Base-by-base conservation (phyloP, 106 monocot genomes). In the Dactylorhiza incarnata region DNA sequence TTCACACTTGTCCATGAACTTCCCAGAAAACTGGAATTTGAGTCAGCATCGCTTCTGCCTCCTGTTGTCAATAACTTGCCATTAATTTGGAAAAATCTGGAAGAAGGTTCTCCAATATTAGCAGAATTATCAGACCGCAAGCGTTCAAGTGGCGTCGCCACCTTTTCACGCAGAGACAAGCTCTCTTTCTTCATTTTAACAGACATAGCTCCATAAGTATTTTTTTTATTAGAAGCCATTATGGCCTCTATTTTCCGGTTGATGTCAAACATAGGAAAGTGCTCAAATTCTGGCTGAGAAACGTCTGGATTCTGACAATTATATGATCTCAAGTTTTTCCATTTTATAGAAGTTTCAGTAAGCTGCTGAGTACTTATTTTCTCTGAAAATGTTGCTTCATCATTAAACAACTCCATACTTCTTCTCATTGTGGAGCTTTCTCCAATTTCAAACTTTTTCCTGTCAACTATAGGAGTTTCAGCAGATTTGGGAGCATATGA, bases 221-320 rank as follows among this genome's bases (percentile, higher is more conserved):
- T 17, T 46, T 46, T 69, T 69, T 69, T 46, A 44, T 17, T 69
- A 46, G 69, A 69, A 69, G 69, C 69, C 69, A 69, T 45, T n/a
- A 69, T 17, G n/a, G 17, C 45, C 69, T 46, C 69, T 16, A 69
- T 69, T 46, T 69, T 46, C 45, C 69, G 11, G 43, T 69, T 46
- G 45, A 69, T 46, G 45, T 69, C 16, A 46, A 46, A 12, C 16
- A 46, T 69, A 46, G 69, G 69, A 46, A 69, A 46, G 45, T 69
- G 69, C 45, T 46, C 69, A 44, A 45, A 69, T 13, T 14, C 45
- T 44, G 68, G 6, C 44, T 46, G 6, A 7, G n/a, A 69, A 69
- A 46, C 11, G 45, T 69, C 43, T 16, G 15, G 5, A n/a, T 44
- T n/a, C 0, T 69, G 45, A 44, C 22, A 46, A n/a, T 44, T 3